Conservation (phyloP, 176 grass and related monocot genomes). For the Saccharum spontaneum region DNA sequence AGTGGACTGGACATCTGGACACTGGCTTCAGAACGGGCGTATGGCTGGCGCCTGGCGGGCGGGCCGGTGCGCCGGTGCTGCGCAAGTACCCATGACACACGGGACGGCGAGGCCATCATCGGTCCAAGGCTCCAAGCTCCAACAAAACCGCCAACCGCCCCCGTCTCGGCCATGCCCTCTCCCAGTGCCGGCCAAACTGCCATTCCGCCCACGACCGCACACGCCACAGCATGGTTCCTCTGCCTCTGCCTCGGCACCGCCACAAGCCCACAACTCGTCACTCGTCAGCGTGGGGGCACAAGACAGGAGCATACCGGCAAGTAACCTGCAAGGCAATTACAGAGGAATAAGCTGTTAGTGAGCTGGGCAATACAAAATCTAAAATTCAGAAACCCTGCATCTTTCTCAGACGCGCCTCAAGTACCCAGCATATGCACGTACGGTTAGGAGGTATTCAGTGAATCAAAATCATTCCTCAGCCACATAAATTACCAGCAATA, state of each 20-base stretch:
- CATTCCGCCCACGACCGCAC: background rate
- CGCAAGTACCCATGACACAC: conserved; percentile 32
- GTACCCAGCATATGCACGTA: background rate
- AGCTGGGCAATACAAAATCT: background rate
- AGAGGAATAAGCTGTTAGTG: background rate
- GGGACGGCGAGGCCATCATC: background rate
- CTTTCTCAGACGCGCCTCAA: background rate
- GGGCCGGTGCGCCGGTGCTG: background rate
- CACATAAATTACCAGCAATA: conserved; percentile 23
- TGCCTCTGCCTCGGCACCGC: background rate
- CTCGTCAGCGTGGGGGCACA: no score
- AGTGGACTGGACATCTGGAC: background rate
- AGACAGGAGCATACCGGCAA: background rate
- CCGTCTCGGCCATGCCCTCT: background rate
- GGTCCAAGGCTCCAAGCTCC: conserved; percentile 29
- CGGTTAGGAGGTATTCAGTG: conserved; percentile 13
- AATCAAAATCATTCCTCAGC: conserved; percentile 42
- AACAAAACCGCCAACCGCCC: background rate
- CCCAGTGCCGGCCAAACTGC: background rate
- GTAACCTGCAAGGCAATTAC: background rate
- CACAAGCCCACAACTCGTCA: no score
- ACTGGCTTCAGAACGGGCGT: background rate
- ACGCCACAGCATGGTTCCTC: background rate
- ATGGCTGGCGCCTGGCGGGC: background rate
- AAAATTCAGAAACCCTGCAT: background rate